Conservation (phyloP, 805 yeast species). For the Kurtzmaniella cleridarum region DNA sequence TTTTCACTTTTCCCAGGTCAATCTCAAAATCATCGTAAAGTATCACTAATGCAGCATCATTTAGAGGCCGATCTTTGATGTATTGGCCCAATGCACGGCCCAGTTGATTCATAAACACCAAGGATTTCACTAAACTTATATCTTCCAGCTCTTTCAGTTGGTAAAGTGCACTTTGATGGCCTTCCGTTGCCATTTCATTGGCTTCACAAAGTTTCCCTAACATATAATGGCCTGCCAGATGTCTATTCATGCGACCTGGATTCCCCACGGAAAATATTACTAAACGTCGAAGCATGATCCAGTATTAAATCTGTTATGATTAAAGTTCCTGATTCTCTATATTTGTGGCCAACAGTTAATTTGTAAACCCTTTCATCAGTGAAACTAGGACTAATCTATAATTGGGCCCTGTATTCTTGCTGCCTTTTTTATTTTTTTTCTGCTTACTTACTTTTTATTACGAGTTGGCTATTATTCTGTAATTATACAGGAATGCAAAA, state of each 20-base stretch:
- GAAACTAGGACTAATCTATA: too few relatives aligned
- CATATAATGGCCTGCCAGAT: constrained; percentile 35
- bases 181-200: constrained; percentile 11
- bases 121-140: constrained; percentile 29
- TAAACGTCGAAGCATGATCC: neutral
- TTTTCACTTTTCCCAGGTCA: constrained; percentile 23
- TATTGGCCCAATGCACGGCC: constrained; percentile 22
- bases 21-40: constrained; percentile 37
- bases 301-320: too few relatives aligned
- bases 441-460: too few relatives aligned
- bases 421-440: too few relatives aligned
- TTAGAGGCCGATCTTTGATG: constrained; percentile 11
- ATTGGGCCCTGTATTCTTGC: too few relatives aligned
- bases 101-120: constrained; percentile 37
- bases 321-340: too few relatives aligned
- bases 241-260: constrained; percentile 36
- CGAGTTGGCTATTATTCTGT: too few relatives aligned
- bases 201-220: constrained; percentile 20
- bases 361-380: too few relatives aligned
- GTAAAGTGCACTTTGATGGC: constrained; percentile 26
- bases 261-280: constrained; percentile 32
- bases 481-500: too few relatives aligned
- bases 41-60: constrained; percentile 15
- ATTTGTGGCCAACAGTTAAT: too few relatives aligned
- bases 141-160: constrained; percentile 19